phyloP scores from a whole-genome alignment of 2,329 filamentous ascomycete species.

The Plenodomus biglobosus region DNA sequence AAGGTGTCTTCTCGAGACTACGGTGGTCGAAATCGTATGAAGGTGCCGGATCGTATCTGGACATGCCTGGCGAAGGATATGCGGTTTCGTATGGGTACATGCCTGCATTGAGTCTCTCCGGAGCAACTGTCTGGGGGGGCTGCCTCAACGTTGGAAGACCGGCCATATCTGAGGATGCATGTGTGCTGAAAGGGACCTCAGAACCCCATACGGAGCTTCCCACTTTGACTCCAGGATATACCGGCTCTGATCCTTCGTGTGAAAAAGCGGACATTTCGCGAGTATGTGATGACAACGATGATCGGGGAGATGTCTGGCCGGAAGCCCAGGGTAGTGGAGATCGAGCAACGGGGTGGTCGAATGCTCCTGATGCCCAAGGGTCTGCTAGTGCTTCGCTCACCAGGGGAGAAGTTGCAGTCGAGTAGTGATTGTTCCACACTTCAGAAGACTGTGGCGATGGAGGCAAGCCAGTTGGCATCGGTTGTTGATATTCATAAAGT shows the following conservation, averaged over 20 bases:
- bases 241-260: constrained; percentile 32
- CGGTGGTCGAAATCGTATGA: constrained; percentile 16
- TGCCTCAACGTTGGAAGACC: constrained; percentile 15
- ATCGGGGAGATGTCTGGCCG: constrained; percentile 36
- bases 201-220: constrained; percentile 32
- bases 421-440: constrained; percentile 32
- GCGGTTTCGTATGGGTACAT: constrained; percentile 27
- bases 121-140: constrained; percentile 36
- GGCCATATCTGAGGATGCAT: constrained; percentile 15
- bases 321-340: constrained; percentile 37
- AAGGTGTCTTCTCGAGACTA: constrained; percentile 11
- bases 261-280: constrained; percentile 41
- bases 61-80: constrained; percentile 25
- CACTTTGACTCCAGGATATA: constrained; percentile 32
- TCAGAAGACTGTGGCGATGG: constrained; percentile 42
- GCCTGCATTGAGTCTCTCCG: constrained; percentile 29
- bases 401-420: constrained; percentile 31
- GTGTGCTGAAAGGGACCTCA: constrained; percentile 19
- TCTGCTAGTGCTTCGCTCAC: constrained; percentile 35
- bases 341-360: constrained; percentile 36
- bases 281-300: constrained; percentile 35
- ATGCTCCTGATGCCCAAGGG: constrained; percentile 36
- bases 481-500: constrained; percentile 36
- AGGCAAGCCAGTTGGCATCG: constrained; percentile 29
- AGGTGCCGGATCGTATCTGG: constrained; percentile 21